Base-by-base conservation (phyloP, 345 rosid genomes). In the Citrus hindsii region DNA sequence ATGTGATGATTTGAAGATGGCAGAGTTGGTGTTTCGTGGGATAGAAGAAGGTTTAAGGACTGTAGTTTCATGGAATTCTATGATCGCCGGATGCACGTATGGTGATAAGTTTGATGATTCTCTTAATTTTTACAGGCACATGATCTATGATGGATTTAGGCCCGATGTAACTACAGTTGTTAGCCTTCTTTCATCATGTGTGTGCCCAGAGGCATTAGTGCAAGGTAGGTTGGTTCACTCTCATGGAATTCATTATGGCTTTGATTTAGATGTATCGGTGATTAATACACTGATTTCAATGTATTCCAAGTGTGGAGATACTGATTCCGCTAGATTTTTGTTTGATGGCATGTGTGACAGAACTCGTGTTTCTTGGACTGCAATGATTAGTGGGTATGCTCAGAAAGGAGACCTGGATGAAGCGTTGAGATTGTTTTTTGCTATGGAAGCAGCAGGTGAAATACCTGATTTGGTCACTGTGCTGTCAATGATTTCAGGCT, bases 341-440 rank as follows among this genome's bases (percentile, higher is more conserved):
- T 91, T 92, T 73, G 90, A 92, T 80, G 30, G 66, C 64, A 83
- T 88, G 89, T 25, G 74, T 42, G 35, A 61, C 51, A 84, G 84
- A 82, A 84, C 90, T 78, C 69, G 84, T 81, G 93, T 92, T 83
- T 87, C 98, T 9, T 94, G 98, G 98, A 91, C 90, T 80, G 95
- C 90, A 12, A 89, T 94, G 87, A 90, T 94, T 70, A 84, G 89
- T 62, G 98, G 95, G 63, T 90, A 88, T 85, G 91, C 90, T 4
- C 86, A 85, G 80, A 88, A 86, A 76, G 94, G 94, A 46, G 79
- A 91, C 71, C 74, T 90, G 82, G 89, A 83, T 80, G 90, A 83
- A 76, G 97, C 90, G 0, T 82, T 88, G 84, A 71, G 67, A 59
- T 82, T 92, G 70, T 91, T 88, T 84, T 46, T 75, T 51, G 75